These are phyloP conservation scores for Solanum stenotomum DNA, from an alignment of 257 asterid genomes.

Conservation along the genomic window DNA sequence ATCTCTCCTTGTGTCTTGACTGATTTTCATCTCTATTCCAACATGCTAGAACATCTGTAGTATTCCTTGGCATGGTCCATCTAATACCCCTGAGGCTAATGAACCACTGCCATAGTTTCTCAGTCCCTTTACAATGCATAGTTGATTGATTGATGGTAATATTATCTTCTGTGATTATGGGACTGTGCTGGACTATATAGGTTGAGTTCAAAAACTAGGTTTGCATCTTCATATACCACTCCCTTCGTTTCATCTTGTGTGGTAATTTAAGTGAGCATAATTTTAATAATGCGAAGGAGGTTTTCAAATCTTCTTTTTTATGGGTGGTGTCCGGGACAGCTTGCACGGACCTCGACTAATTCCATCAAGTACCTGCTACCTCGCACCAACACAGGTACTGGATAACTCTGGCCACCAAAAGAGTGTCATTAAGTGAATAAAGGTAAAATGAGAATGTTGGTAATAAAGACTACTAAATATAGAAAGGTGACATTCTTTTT, in stretches of 20 bases:
- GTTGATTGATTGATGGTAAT: background rate
- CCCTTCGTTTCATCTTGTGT: background rate
- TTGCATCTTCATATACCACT: background rate
- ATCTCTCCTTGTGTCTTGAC: no score
- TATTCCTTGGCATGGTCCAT: no score
- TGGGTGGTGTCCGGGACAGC: background rate
- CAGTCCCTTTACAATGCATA: background rate
- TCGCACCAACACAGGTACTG: background rate
- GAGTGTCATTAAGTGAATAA: background rate
- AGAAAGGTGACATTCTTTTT: background rate
- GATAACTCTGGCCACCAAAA: background rate
- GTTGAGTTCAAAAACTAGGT: background rate
- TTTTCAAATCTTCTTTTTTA: background rate
- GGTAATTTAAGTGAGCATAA: background rate
- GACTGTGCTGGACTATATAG: background rate
- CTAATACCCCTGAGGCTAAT: no score
- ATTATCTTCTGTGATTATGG: background rate
- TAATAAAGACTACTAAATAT: background rate
- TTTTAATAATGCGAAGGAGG: background rate
- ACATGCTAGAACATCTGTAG: no score
- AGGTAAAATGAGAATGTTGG: background rate
- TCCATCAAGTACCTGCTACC: background rate
- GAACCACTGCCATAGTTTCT: no score
- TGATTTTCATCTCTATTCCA: no score
- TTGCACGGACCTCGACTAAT: background rate